phyloP scores from a whole-genome alignment of 805 yeast genomes.

The Zygotorulaspora danielsina region DNA sequence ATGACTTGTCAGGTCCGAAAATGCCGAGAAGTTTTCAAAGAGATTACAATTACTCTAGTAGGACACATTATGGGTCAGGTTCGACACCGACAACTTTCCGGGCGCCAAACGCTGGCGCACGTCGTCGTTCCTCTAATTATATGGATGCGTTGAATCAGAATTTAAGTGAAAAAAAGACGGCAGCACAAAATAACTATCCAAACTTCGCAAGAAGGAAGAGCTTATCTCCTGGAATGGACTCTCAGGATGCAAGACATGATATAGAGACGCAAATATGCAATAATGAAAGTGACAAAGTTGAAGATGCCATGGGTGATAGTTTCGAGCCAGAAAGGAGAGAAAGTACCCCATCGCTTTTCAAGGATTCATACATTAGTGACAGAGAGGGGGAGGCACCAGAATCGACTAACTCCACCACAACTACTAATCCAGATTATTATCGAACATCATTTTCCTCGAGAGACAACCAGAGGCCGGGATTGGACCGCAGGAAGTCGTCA shows the following conservation, averaged over 20 bases:
- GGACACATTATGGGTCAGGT: constrained; percentile 2
- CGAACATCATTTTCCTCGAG: constrained; percentile 5
- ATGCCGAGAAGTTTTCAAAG: neutral
- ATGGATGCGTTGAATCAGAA: constrained; percentile 17
- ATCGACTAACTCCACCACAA: constrained; percentile 1
- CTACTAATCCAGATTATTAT: constrained; percentile 9
- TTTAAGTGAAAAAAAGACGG: constrained; percentile 3
- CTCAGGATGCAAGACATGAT: constrained; percentile 6
- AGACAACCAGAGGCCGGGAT: constrained; percentile 10
- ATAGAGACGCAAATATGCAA: constrained; percentile 7
- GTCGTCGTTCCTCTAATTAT: constrained; percentile 22
- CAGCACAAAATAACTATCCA: constrained; percentile 3
- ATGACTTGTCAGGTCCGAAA: constrained; percentile 2
- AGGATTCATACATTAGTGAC: constrained; percentile 7
- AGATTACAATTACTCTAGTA: constrained; percentile 1
- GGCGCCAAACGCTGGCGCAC: constrained; percentile 1
- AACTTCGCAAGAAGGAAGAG: constrained; percentile 3
- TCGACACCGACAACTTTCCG: neutral
- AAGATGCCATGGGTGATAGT: constrained; percentile 14
- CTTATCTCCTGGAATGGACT: constrained; percentile 3
- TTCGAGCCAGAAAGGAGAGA: neutral
- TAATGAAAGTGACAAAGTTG: constrained; percentile 7
- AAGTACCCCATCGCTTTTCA: constrained; percentile 5
- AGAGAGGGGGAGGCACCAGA: neutral
- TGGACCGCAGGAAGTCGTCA: constrained; percentile 24